Evolutionary conservation across 768 basidiomycete species (phyloP), one percentile per base, ranked within the genome.

Genomic region (Tricholoma sp.): DNA sequence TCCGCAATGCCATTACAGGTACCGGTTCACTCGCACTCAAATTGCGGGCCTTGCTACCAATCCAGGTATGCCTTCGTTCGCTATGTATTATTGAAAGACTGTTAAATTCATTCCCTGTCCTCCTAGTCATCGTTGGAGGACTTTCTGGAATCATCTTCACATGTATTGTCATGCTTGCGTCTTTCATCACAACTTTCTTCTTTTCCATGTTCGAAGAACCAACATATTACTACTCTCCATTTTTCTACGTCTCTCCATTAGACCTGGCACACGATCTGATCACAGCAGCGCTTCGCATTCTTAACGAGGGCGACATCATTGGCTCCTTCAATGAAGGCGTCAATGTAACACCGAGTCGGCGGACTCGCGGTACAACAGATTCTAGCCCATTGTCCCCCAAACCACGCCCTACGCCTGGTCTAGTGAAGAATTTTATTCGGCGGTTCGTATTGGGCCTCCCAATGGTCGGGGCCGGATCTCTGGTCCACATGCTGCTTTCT

Each of bases 391-490:
- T 63, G 65, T 20, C 39, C 24, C 24, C 59, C 62, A 50, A 65
- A 63, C 36, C 55, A 52, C 55, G 62, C 61, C 61, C 63, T 54
- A 44, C 68, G 20, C 71, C 81, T 12, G 74, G 85, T 36, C 56
- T 89, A 39, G 39, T 90, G 9, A 74, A 70, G 56, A 74, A 77
- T 32, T 81, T 91, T 61, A 59, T 88, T 52, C 82, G 80, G 41
- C 83, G 89, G n/a, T 86, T 92, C 66, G 61, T 92, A 11, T 67
- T 93, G 24, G 91, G 91, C 20, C 73, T 92, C 12, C 89, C 91
- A 29, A 76, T 91, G 55, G 79, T 93, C 11, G 89, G 90, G 9
- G 88, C 87, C 39, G 83, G 83, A 17, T 91, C 88, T 13, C 68
- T 92, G 42, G 79, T 90, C 15, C 87, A 89, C 53, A 81, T 89